Evolutionary conservation across 1,284 basidiomycete genomes (phyloP).

Genomic region (Ceratobasidium sp.): DNA sequence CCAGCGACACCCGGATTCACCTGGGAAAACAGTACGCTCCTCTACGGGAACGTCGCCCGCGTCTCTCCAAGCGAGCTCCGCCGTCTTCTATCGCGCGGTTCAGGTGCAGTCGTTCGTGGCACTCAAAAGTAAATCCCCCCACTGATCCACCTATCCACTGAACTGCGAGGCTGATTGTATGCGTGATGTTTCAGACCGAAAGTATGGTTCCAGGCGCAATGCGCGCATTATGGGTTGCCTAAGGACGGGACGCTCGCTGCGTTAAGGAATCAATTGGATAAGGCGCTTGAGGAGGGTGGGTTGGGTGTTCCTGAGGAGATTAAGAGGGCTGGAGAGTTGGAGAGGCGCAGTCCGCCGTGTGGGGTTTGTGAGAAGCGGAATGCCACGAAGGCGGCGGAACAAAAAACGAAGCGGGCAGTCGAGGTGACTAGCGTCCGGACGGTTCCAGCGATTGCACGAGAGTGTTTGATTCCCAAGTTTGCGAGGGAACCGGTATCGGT

Average conservation of each 20-base stretch:
- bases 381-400: not conserved
- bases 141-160: no score
- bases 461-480: no score
- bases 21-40: not conserved
- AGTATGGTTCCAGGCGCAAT: slow-evolving; percentile 37
- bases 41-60: not conserved
- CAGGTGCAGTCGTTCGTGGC: slow-evolving; percentile 2
- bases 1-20: not conserved
- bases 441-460: no score
- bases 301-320: not conserved
- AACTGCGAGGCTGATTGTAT: slow-evolving; percentile 11
- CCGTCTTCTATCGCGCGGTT: slow-evolving; percentile 9
- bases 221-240: slow-evolving; percentile 36
- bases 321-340: not conserved
- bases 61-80: slow-evolving; percentile 6
- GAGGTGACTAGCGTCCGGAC: no score
- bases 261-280: slow-evolving; percentile 11
- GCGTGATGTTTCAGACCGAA: not conserved
- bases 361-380: not conserved
- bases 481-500: no score
- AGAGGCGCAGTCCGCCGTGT: no score
- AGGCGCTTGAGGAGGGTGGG: not conserved
- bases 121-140: not conserved
- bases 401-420: not conserved
- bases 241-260: slow-evolving; percentile 9